These are phyloP conservation scores for Lumnitzera racemosa DNA, from an alignment of 345 rosid species.

Conservation along the genomic window DNA sequence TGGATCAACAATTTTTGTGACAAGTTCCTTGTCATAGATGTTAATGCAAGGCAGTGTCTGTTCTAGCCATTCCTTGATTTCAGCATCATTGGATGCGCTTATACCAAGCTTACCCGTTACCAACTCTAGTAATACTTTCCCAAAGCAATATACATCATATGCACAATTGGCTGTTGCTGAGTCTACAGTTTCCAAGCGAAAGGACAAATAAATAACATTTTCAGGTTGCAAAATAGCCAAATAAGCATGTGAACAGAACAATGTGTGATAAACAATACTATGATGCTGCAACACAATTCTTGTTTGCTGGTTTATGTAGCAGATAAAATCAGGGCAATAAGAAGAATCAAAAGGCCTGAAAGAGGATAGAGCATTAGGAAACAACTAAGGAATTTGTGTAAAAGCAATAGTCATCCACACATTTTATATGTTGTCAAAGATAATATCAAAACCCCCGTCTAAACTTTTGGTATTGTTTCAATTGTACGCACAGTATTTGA, in stretches of 20 bases:
- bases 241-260: neutral
- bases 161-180: constrained; percentile 51
- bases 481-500: no score
- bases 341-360: no score
- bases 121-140: constrained; percentile 89
- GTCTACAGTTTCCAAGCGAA: constrained; percentile 35
- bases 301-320: no score
- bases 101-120: constrained; percentile 94
- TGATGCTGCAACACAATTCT: neutral
- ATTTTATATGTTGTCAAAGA: no score
- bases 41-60: constrained; percentile 70
- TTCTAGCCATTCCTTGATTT: constrained; percentile 61
- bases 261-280: neutral
- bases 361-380: no score
- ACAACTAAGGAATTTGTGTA: no score
- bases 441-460: no score
- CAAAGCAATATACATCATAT: constrained; percentile 89
- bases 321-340: no score
- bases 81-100: constrained; percentile 50
- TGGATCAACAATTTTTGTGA: constrained; percentile 84
- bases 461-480: no score
- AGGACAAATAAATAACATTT: neutral
- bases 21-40: constrained; percentile 85
- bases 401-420: no score
- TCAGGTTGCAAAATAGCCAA: neutral